Percentiles rank a stretch among this genome's conserved stretches.
Conservation (phyloP, 176 grass and related monocot genomes). For the Avena insularis region DNA sequence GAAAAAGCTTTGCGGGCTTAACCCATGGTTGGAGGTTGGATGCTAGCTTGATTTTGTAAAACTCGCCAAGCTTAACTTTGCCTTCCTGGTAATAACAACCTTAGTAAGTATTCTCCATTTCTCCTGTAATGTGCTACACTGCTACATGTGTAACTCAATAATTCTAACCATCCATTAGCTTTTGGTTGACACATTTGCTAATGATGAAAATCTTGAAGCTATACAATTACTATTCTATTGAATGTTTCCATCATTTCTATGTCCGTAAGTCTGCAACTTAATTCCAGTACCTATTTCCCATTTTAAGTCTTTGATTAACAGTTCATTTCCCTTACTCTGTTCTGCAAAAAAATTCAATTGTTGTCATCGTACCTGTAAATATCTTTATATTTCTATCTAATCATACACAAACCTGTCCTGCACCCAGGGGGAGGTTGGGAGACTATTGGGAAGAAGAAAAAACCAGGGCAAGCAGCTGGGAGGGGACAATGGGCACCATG, state of each 20-base stretch:
- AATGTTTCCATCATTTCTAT: constrained; percentile 13
- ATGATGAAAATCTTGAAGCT: constrained; percentile 8
- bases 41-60: constrained; percentile 22
- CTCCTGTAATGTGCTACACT: background rate
- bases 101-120: background rate
- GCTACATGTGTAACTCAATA: constrained; percentile 1
- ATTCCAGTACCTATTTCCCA: background rate
- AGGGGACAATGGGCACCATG: constrained; percentile 48
- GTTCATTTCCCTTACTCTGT: constrained; percentile 5
- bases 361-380: background rate
- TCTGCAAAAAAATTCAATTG: background rate
- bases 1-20: background rate
- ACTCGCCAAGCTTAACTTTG: constrained; percentile 8
- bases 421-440: constrained; percentile 69
- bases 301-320: background rate
- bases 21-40: background rate
- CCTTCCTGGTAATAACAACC: background rate
- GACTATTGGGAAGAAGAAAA: constrained; percentile 69
- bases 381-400: constrained; percentile 19
- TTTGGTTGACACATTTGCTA: constrained; percentile 14
- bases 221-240: background rate
- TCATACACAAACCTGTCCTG: constrained; percentile 19
- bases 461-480: constrained; percentile 50
- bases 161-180: constrained; percentile 5
- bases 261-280: background rate